Percentiles rank a stretch among this genome's conserved stretches.
These are phyloP conservation scores for Castanopsis chinensis DNA, from an alignment of 306 rosid genomes.

Conservation along the genomic window DNA sequence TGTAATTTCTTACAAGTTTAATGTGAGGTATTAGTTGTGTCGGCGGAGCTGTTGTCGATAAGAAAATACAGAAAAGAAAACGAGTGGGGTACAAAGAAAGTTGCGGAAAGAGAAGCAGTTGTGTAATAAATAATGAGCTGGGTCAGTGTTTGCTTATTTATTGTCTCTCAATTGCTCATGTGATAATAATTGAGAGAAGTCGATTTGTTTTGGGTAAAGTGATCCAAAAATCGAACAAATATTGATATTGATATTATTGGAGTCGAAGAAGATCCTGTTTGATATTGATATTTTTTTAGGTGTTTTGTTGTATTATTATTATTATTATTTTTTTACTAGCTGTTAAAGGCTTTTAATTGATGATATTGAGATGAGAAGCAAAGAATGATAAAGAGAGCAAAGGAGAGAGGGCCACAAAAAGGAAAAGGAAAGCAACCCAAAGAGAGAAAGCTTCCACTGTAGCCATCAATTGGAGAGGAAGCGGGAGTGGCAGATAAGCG, in stretches of 20 bases:
- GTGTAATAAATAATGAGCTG: background rate
- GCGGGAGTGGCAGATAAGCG: background rate
- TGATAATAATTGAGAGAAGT: background rate
- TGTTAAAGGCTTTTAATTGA: background rate
- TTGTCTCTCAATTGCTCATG: background rate
- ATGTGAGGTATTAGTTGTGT: background rate
- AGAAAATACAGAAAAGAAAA: background rate
- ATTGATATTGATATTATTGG: too few species aligned
- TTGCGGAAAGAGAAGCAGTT: background rate
- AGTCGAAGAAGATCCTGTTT: background rate
- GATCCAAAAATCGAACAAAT: background rate
- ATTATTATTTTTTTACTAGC: background rate
- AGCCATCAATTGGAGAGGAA: background rate
- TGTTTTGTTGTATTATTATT: background rate
- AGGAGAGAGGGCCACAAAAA: background rate
- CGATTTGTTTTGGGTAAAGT: background rate
- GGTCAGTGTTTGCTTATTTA: background rate
- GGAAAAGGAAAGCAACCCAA: background rate
- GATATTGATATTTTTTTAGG: background rate
- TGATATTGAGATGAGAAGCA: background rate
- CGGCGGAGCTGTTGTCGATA: conserved; percentile 8
- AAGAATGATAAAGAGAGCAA: conserved; percentile 16
- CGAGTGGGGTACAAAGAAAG: conserved; percentile 4
- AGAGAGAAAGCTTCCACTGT: background rate
- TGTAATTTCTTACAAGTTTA: background rate